Evolutionary conservation across 2,329 filamentous ascomycete species (phyloP).

Genomic region (Botrytis tulipae): DNA sequence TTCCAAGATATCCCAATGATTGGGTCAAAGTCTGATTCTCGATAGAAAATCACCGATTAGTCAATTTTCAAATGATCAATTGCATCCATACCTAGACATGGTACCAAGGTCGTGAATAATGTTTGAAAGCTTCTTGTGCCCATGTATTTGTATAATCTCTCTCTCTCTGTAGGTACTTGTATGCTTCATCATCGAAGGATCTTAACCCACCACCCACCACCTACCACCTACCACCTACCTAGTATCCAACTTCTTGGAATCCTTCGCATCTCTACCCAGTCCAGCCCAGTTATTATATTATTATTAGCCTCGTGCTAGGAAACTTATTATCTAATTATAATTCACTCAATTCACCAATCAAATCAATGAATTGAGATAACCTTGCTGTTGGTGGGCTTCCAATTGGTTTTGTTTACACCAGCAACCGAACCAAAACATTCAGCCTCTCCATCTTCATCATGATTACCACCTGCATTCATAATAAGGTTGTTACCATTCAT

Average conservation of each 20-base stretch:
- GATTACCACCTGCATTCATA: not conserved
- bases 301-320: constrained; percentile 6
- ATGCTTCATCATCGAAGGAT: not conserved
- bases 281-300: not conserved
- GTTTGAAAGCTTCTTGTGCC: too few species aligned
- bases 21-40: not conserved
- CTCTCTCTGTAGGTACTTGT: too few species aligned
- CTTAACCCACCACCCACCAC: too few species aligned
- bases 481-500: not conserved
- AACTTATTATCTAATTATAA: constrained; percentile 7
- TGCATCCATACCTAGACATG: not conserved
- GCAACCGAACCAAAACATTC: constrained; percentile 17
- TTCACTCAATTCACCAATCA: not conserved
- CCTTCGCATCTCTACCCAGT: not conserved
- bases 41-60: not conserved
- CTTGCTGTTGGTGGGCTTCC: not conserved
- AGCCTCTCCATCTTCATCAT: constrained; percentile 4
- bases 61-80: not conserved
- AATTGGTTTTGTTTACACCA: constrained; percentile 17
- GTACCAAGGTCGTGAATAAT: too few species aligned
- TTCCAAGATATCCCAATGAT: not conserved
- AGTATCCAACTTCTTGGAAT: not conserved
- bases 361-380: not conserved
- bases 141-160: too few species aligned
- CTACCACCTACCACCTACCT: too few species aligned